Evolutionary conservation across 129 eudicot species (phyloP).

Genomic region (Artemisia argyi): DNA sequence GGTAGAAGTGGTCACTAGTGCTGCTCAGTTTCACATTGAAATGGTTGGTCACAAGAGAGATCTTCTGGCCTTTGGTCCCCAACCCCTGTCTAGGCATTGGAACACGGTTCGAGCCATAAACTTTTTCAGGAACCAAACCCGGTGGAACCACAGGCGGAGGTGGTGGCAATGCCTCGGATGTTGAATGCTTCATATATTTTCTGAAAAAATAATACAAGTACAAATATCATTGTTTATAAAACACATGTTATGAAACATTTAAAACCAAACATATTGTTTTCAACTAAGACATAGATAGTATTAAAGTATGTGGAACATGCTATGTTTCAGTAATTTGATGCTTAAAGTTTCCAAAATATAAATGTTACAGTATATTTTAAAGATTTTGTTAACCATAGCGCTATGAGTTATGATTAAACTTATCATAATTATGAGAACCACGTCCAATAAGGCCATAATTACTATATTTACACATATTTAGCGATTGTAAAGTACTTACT

Average conservation of each 20-base stretch:
- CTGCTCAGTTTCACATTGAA: slow-evolving; percentile 41
- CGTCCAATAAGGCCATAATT: too few species aligned
- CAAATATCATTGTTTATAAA: not conserved
- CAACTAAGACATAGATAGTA: not conserved
- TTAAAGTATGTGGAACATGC: too few species aligned
- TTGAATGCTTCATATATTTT: slow-evolving; percentile 17
- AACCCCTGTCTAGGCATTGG: slow-evolving; percentile 36
- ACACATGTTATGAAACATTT: not conserved
- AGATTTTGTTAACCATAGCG: too few species aligned
- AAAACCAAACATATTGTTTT: too few species aligned
- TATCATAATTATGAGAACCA: too few species aligned
- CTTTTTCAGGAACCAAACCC: slow-evolving; percentile 21
- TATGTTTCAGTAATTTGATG: too few species aligned
- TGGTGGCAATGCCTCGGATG: slow-evolving; percentile 33
- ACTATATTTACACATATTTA: too few species aligned
- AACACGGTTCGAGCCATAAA: slow-evolving; percentile 7
- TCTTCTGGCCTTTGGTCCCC: slow-evolving; percentile 45
- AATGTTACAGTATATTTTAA: too few species aligned
- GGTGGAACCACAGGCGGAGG: slow-evolving; percentile 54
- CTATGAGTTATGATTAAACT: too few species aligned
- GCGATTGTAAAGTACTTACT: too few species aligned
- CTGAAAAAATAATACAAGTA: not conserved
- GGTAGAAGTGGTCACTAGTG: slow-evolving; percentile 44
- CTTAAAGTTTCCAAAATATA: too few species aligned
- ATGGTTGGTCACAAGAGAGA: slow-evolving; percentile 47